These are phyloP conservation scores for Suhomyces yuchorum DNA, from an alignment of 1,139 yeast species.

Conservation along the genomic window DNA sequence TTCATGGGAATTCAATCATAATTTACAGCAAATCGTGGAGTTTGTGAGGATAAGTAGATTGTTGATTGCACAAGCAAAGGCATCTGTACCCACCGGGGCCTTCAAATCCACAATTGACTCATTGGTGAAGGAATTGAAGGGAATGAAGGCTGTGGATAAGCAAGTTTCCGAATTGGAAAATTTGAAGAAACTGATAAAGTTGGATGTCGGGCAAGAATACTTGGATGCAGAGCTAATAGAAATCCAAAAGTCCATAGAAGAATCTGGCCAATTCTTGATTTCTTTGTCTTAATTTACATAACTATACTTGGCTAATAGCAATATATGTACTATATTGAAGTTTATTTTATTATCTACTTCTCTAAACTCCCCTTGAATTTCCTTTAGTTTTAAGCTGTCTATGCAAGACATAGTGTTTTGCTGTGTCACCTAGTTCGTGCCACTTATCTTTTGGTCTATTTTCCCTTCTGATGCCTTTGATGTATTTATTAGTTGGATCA, in stretches of 20 bases:
- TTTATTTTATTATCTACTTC: too few species aligned
- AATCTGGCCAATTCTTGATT: constrained; percentile 4
- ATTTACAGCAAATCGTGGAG: constrained; percentile 28
- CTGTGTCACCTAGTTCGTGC: too few species aligned
- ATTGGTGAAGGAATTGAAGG: constrained; percentile 16
- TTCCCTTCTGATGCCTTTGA: too few species aligned
- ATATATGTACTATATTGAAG: neutral
- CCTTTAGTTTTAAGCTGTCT: too few species aligned
- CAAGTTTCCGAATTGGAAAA: constrained; percentile 7
- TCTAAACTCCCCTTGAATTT: too few species aligned
- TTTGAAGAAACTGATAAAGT: neutral
- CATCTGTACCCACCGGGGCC: constrained; percentile 5
- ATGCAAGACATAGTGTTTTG: too few species aligned
- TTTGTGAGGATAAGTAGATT: constrained; percentile 24
- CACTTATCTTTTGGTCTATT: too few species aligned
- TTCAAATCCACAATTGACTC: constrained; percentile 9
- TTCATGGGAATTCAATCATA: constrained; percentile 28
- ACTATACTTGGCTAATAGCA: too few species aligned
- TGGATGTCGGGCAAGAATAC: constrained; percentile 2
- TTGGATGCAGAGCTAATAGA: constrained; percentile 8
- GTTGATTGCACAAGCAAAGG: constrained; percentile 9
- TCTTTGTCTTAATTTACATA: neutral
- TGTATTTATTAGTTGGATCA: too few species aligned
- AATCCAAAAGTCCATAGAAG: constrained; percentile 9
- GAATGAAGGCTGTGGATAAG: constrained; percentile 2